A percentile compares a stretch with the other conserved stretches of the same genome.
Evolutionary conservation across 345 rosid species (phyloP).

Genomic region (Eucalyptus cloeziana): DNA sequence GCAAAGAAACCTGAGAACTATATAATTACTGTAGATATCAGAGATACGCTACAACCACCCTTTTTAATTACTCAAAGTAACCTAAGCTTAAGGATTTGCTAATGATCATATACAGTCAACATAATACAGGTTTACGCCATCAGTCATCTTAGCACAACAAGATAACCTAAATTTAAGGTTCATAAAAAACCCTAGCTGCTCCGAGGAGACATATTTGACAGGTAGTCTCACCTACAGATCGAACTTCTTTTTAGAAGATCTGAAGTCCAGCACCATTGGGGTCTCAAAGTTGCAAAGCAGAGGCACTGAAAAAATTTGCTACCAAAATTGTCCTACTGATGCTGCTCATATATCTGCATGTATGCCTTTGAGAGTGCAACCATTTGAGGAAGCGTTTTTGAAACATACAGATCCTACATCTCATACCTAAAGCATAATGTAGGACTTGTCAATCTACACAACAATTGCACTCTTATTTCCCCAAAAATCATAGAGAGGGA

Average conservation of each 20-base stretch:
- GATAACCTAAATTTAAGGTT: neutral
- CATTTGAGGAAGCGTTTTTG: conserved; percentile 95
- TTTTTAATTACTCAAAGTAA: neutral
- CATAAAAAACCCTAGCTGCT: neutral
- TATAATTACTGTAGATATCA: neutral
- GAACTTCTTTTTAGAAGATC: neutral
- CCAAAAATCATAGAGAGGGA: neutral
- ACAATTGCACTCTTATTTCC: neutral
- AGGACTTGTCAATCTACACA: neutral
- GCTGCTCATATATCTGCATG: conserved; percentile 96
- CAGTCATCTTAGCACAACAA: neutral
- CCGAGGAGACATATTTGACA: neutral
- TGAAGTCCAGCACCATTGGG: neutral
- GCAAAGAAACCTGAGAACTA: neutral
- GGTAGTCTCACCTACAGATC: neutral
- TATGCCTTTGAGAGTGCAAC: conserved; percentile 92
- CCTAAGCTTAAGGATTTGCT: neutral
- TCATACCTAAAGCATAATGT: conserved; percentile 54
- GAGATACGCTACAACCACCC: neutral
- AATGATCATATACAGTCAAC: neutral
- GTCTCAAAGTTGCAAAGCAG: neutral
- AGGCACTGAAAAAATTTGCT: neutral
- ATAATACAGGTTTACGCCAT: neutral
- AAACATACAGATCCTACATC: conserved; percentile 95
- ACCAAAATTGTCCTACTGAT: conserved; percentile 14